Conservation (phyloP, 208 protist genomes). For the Crithidia thermophila region DNA sequence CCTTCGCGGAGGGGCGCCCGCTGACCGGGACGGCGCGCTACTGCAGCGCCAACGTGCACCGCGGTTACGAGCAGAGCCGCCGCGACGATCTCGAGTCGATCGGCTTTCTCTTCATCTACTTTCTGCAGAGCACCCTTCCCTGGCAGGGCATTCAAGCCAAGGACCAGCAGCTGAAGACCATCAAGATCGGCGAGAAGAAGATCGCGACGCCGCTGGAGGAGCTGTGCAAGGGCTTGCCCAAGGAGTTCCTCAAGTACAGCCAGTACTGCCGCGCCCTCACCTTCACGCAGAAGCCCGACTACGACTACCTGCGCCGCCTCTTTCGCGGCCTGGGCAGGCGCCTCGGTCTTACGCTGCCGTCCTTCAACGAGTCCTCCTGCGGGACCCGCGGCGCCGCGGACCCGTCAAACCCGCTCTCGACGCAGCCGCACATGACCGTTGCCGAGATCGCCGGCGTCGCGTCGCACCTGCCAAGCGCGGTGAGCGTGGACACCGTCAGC, state of each 20-base stretch:
- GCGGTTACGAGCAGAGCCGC: constrained; percentile 96
- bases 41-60: constrained; percentile 98
- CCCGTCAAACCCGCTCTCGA: constrained; percentile 20
- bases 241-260: constrained; percentile 71
- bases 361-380: constrained; percentile 1
- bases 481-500: constrained; percentile 17
- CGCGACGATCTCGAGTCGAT: constrained; percentile 95
- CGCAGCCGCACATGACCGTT: neutral
- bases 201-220: constrained; percentile 65
- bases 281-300: constrained; percentile 84
- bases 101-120: constrained; percentile 94
- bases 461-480: constrained; percentile 24
- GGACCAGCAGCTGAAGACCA: constrained; percentile 76
- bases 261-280: constrained; percentile 75
- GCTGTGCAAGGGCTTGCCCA: constrained; percentile 69
- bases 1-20: constrained; percentile 98
- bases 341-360: constrained; percentile 30
- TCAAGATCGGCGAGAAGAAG: constrained; percentile 87
- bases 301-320: constrained; percentile 72
- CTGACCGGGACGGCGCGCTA: constrained; percentile 99
- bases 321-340: constrained; percentile 54
- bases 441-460: neutral
- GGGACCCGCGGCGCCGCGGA: constrained; percentile 2
- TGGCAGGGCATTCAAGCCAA: constrained; percentile 93
- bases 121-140: constrained; percentile 89